phyloP scores from a whole-genome alignment of 2,329 filamentous ascomycete species.

The Westerdykella aurantiaca region DNA sequence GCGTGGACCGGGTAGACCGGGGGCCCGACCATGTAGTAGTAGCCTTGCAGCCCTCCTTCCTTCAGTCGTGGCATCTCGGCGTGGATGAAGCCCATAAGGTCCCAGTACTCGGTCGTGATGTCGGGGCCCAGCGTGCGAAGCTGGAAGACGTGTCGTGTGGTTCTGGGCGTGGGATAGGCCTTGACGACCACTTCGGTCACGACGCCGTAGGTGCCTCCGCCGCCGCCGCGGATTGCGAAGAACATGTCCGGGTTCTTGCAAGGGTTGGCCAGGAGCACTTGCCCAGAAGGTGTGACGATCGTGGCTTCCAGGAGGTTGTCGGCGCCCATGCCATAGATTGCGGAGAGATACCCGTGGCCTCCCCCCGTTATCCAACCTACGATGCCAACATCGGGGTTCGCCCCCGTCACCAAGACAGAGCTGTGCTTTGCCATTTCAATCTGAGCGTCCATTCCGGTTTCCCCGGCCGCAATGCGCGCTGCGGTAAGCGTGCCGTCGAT shows the following conservation, averaged over 20 bases:
- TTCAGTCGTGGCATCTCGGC: slow-evolving; percentile 20
- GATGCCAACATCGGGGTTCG: slow-evolving; percentile 33
- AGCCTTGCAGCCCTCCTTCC: slow-evolving; percentile 23
- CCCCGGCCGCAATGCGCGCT: slow-evolving; percentile 17
- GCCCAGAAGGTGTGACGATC: slow-evolving; percentile 25
- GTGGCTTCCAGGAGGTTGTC: slow-evolving; percentile 34
- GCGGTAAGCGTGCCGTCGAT: slow-evolving; percentile 4
- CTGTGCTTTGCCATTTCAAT: slow-evolving; percentile 10
- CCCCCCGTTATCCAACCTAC: slow-evolving; percentile 38
- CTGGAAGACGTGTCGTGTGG: slow-evolving; percentile 12
- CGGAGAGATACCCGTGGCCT: slow-evolving; percentile 35
- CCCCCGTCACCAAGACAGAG: slow-evolving; percentile 16
- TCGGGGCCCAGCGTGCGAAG: slow-evolving; percentile 7
- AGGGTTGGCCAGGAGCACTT: slow-evolving; percentile 13
- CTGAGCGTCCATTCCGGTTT: slow-evolving; percentile 16
- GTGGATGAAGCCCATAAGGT: slow-evolving; percentile 18
- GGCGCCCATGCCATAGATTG: slow-evolving; percentile 34
- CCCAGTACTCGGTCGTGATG: slow-evolving; percentile 13
- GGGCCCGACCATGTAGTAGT: slow-evolving; percentile 21
- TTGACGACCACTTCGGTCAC: slow-evolving; percentile 29
- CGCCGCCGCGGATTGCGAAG: slow-evolving; percentile 34
- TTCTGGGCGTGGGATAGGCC: slow-evolving; percentile 27
- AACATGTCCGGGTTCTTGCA: slow-evolving; percentile 33
- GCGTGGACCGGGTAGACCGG: slow-evolving; percentile 11
- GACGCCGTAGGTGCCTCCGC: slow-evolving; percentile 36